Base-by-base conservation (phyloP, 2,329 filamentous ascomycete genomes). In the Diaporthe amygdali region DNA sequence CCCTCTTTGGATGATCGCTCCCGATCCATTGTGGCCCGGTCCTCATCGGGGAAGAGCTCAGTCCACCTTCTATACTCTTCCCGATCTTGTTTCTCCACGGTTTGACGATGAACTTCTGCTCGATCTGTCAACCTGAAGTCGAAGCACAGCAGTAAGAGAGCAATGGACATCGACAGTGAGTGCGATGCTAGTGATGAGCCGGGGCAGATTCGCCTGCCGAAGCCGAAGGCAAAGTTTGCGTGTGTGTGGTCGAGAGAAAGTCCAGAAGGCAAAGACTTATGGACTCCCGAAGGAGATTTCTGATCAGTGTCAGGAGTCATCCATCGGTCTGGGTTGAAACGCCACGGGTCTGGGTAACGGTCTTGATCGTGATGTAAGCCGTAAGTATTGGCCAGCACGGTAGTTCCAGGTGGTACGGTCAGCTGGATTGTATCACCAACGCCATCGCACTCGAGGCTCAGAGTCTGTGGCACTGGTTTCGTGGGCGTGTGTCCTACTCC, bases 181-280 rank as follows among this genome's bases (percentile, higher is more conserved):
- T 66, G 68, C 0, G 66, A 71, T 8, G 71, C 71, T 12, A 72
- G 49, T 25, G 64, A 27, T 2, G 63, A 67, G 7, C 71, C 71
- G 1, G 71, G 71, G 25, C 71, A 72, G 20, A 71, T 68, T 8
- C 71, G 51, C 25, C 47, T 64, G 1, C 71, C 71, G 12, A 72
- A 72, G 3, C 71, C 71, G 27, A 72, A 72, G 30, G 69, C 55
- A 20, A 56, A 72, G 32, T 49, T 66, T 25, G 71, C 71, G 27
- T 68, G 25, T 2, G 64, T 71, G 44, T 71, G 46, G 15, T 72
- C 71, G 37, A 72, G 49, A 9, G 55, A 52, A 4, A 25, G 3
- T 12, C 25, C 15, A 0, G 49, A 15, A 6, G 22, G 7, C 5
- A 27, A 34, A 14, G 2, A 8, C 5, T 30, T 55, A 15, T 56